Evolutionary conservation across 176 grass and related monocot species (phyloP).

Genomic region (Cymbopogon citratus): DNA sequence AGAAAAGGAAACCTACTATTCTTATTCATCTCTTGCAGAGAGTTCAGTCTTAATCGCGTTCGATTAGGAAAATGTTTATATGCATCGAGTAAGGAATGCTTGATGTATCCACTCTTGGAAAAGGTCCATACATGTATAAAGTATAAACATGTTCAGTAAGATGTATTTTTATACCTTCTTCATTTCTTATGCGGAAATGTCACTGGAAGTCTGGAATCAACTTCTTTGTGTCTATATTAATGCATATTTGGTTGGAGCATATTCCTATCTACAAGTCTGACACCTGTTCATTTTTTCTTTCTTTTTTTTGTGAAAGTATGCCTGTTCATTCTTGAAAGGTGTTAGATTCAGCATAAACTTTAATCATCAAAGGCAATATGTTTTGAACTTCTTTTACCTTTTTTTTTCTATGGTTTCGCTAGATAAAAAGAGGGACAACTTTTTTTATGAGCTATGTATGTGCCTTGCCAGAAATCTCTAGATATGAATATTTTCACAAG

Average conservation of each 20-base stretch:
- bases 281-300: constrained; percentile 29
- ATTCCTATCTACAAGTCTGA: constrained; percentile 29
- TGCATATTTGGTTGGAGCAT: constrained; percentile 24
- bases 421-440: constrained; percentile 17
- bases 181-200: constrained; percentile 14
- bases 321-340: constrained; percentile 26
- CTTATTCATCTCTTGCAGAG: not conserved
- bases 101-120: not conserved
- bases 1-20: not conserved
- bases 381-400: constrained; percentile 30
- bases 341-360: constrained; percentile 28
- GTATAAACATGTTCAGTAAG: constrained; percentile 11
- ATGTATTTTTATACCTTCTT: not conserved
- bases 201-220: constrained; percentile 16
- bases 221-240: constrained; percentile 35
- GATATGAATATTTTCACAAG: not conserved
- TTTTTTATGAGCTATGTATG: constrained; percentile 19
- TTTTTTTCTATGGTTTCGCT: constrained; percentile 7
- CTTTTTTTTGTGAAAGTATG: not conserved
- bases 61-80: not conserved
- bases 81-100: not conserved
- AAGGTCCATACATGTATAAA: not conserved
- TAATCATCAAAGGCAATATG: constrained; percentile 2
- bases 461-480: constrained; percentile 20
- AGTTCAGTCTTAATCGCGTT: not conserved